Base-by-base conservation (phyloP, 176 grass and related monocot species). In the Ananas comosus region DNA sequence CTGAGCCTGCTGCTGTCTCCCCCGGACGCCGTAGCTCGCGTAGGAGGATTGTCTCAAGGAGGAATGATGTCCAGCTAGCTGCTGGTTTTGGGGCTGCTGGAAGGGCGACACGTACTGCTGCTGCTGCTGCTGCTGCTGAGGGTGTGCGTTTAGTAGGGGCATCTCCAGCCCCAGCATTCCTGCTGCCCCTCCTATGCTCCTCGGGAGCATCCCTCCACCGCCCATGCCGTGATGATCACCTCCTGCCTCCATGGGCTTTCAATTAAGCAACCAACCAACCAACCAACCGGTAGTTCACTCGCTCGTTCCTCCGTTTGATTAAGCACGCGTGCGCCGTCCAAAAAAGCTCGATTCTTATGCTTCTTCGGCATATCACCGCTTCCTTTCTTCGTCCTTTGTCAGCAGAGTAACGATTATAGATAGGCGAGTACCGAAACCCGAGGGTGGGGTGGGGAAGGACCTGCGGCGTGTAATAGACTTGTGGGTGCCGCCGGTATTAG, bases 91-190 rank as follows among this genome's bases (percentile, higher is more conserved):
- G 56, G 56, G 56, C 56, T 16, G 56, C 56, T 16, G 56, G 17
- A 61, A 61, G 13, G 16, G 17, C 13, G 21, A 61, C 56, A 18
- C 22, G 56, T 61, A 13, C 17, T 61, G 16, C 8, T 61, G 56
- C 56, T 59, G 54, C 13, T 59, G 56, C n/a, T 59, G 56, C 56
- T 22, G 54, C 11, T 58, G 54, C 2, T 59, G 52, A 13, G 52
- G n/a, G 56, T 16, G 56, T 18, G 16, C n/a, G 56, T 61, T 16
- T 16, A 61, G 17, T 16, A 61, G 56, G 17, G 17, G 56, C 56
- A 61, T 61, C 56, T 61, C 56, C 21, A 61, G 56, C 56, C 56
- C 56, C 21, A 61, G 56, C 56, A 61, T 61, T 61, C 56, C 56
- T 14, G 56, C 56, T 22, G 56, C 7, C 17, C 17, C 33, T 42